Conservation (phyloP, 2,329 filamentous ascomycete species). For the Fusarium agapanthi region DNA sequence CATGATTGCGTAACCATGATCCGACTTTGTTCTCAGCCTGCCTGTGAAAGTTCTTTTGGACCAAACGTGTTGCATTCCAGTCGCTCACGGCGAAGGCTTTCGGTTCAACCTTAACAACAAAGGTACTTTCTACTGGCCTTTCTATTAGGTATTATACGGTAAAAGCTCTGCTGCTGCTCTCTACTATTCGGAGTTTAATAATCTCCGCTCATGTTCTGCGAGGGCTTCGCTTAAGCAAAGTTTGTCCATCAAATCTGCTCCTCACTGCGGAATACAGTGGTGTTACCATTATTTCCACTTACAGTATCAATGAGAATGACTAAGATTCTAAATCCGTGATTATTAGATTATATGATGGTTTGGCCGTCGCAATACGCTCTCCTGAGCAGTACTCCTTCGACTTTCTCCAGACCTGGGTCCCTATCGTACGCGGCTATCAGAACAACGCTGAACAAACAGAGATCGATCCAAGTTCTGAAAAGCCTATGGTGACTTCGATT, state of each 20-base stretch:
- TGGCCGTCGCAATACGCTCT: not conserved
- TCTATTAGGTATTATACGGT: conserved; percentile 14
- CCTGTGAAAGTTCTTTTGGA: not conserved
- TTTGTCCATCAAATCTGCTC: not conserved
- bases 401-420: not conserved
- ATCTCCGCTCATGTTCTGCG: not conserved
- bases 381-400: not conserved
- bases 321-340: not conserved
- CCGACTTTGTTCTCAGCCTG: not conserved
- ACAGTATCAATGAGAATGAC: not conserved
- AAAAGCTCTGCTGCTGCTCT: not conserved
- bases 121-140: not conserved
- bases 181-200: not conserved
- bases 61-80: conserved; percentile 11
- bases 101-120: not conserved
- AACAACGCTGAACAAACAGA: not conserved
- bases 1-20: not conserved
- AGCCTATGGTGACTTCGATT: not conserved
- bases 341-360: not conserved
- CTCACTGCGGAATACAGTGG: not conserved
- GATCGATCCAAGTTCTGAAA: no score
- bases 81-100: not conserved
- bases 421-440: not conserved
- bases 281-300: not conserved
- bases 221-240: not conserved